Percentiles rank a stretch among this genome's conserved stretches.
Evolutionary conservation across 768 basidiomycete genomes (phyloP).

Genomic region (Suillus paluster): DNA sequence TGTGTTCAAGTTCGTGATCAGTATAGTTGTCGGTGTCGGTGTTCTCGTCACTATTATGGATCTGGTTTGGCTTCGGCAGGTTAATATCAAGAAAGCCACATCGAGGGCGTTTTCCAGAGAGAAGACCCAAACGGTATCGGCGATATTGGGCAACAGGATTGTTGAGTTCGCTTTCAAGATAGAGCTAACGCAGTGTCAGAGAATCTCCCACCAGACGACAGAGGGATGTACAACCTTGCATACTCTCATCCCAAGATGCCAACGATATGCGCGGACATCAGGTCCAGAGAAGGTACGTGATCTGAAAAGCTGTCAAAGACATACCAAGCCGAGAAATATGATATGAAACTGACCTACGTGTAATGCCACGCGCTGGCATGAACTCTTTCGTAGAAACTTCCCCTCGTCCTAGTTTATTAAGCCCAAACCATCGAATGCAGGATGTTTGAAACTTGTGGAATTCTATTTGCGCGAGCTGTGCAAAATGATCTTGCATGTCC

Average conservation of each 20-base stretch:
- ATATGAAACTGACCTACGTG: constrained; percentile 6
- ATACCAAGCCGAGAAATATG: background rate
- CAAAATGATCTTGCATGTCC: constrained; percentile 14
- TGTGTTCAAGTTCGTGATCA: constrained; percentile 9
- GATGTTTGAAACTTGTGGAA: constrained; percentile 9
- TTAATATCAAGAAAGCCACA: constrained; percentile 10
- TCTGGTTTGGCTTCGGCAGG: background rate
- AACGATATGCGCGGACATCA: constrained; percentile 10
- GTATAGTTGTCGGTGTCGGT: background rate
- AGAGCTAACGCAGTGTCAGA: constrained; percentile 4
- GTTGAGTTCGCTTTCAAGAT: constrained; percentile 7
- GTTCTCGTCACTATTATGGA: background rate
- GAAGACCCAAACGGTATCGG: constrained; percentile 1
- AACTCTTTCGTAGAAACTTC: constrained; percentile 12
- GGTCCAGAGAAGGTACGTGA: constrained; percentile 9
- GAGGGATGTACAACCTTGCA: constrained; percentile 6
- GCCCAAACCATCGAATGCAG: constrained; percentile 10
- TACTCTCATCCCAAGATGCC: constrained; percentile 11
- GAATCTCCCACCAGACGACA: background rate
- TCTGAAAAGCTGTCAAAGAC: constrained; percentile 5
- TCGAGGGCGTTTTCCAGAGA: background rate
- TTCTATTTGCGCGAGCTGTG: constrained; percentile 12
- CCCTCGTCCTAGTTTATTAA: constrained; percentile 8
- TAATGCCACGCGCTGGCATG: constrained; percentile 6
- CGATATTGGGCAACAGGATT: constrained; percentile 8